Evolutionary conservation across 2,329 filamentous ascomycete species (phyloP).

Genomic region (Ophiocordyceps robertsii): DNA sequence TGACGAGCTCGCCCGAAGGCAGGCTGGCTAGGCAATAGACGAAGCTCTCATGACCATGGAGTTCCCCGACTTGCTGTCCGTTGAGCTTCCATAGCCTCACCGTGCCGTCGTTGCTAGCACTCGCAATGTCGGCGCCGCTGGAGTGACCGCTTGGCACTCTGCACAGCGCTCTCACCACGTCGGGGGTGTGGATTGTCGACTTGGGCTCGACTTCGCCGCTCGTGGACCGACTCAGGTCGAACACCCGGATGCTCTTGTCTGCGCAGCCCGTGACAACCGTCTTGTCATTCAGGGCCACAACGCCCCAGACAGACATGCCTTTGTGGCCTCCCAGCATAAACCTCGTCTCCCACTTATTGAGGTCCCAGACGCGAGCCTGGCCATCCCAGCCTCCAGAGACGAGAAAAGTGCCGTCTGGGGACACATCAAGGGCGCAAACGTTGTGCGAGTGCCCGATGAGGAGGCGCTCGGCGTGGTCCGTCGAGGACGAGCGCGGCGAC

Average conservation of each 20-base stretch:
- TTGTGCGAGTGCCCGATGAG: slow-evolving; percentile 80
- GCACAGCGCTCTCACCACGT: slow-evolving; percentile 81
- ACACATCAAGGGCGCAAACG: slow-evolving; percentile 74
- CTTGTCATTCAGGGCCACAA: slow-evolving; percentile 66
- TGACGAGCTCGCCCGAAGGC: slow-evolving; percentile 77
- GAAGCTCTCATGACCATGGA: slow-evolving; percentile 86
- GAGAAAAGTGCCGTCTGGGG: slow-evolving; percentile 56
- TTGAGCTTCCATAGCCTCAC: slow-evolving; percentile 78
- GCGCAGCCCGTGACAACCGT: slow-evolving; percentile 86
- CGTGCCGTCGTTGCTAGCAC: slow-evolving; percentile 82
- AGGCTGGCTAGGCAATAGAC: slow-evolving; percentile 75
- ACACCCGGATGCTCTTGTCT: slow-evolving; percentile 80
- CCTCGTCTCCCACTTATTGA: slow-evolving; percentile 74
- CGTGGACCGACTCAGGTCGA: slow-evolving; percentile 52
- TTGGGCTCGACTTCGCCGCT: slow-evolving; percentile 36
- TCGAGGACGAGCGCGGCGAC: slow-evolving; percentile 49
- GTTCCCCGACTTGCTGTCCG: slow-evolving; percentile 60
- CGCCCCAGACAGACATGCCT: slow-evolving; percentile 73
- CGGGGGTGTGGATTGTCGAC: slow-evolving; percentile 50
- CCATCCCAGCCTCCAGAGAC: slow-evolving; percentile 93
- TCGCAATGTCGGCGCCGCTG: slow-evolving; percentile 83
- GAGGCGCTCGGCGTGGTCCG: slow-evolving; percentile 72
- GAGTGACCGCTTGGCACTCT: slow-evolving; percentile 62
- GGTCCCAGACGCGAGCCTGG: slow-evolving; percentile 72
- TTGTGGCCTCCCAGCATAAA: slow-evolving; percentile 61